Percentiles rank a stretch among this genome's conserved stretches.
Evolutionary conservation across 805 yeast genomes (phyloP).

Genomic region (Candida succiphila): DNA sequence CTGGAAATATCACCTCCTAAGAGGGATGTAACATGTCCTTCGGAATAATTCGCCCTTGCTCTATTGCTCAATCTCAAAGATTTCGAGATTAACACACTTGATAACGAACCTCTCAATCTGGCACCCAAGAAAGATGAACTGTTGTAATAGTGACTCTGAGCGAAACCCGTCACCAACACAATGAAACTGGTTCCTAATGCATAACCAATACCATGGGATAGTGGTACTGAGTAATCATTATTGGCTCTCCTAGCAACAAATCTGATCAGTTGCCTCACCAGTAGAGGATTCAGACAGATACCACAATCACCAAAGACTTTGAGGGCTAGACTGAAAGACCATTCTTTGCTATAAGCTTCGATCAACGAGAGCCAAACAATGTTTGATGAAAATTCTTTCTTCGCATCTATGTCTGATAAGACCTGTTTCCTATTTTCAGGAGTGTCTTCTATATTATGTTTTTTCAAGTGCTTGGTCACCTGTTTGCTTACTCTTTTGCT

Average conservation of each 20-base stretch:
- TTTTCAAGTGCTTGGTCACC: conserved; percentile 20
- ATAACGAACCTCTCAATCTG: conserved; percentile 60
- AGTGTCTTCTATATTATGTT: conserved; percentile 21
- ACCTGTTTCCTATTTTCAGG: conserved; percentile 26
- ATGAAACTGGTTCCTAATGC: conserved; percentile 60
- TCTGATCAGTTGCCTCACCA: conserved; percentile 53
- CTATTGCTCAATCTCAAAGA: conserved; percentile 49
- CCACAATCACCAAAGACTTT: conserved; percentile 37
- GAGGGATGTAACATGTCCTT: conserved; percentile 64
- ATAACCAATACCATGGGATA: conserved; percentile 63
- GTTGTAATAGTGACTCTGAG: conserved; percentile 56
- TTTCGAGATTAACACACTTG: conserved; percentile 62
- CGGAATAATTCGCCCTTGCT: conserved; percentile 51
- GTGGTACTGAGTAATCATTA: conserved; percentile 28
- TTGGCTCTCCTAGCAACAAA: conserved; percentile 46
- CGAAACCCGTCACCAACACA: conserved; percentile 36
- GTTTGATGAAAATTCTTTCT: conserved; percentile 23
- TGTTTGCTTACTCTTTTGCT: conserved; percentile 18
- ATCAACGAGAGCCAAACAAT: conserved; percentile 34
- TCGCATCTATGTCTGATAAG: conserved; percentile 7
- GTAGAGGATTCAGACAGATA: conserved; percentile 52
- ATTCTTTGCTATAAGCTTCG: conserved; percentile 37
- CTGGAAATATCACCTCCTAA: conserved; percentile 78
- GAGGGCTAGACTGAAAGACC: conserved; percentile 27
- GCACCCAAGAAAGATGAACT: conserved; percentile 57